phyloP scores from a whole-genome alignment of 164 flowering plant genomes.

The Nelumbo lutea region DNA sequence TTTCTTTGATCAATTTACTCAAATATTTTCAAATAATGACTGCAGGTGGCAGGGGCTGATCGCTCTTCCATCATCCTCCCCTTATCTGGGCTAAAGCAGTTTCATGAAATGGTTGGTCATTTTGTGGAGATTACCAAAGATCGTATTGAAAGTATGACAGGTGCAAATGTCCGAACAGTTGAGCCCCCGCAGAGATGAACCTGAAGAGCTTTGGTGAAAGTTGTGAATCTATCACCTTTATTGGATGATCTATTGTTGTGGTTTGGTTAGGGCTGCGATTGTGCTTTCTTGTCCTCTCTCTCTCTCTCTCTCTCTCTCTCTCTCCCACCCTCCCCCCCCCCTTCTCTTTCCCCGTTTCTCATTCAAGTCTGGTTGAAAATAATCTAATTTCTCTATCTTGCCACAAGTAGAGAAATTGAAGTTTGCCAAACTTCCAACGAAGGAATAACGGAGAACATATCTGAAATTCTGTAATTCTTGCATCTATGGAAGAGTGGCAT shows the following conservation, averaged over 20 bases:
- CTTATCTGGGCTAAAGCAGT: constrained; percentile 82
- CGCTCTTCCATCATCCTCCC: constrained; percentile 96
- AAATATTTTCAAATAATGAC: constrained; percentile 6
- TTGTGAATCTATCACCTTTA: neutral
- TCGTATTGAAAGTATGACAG: constrained; percentile 76
- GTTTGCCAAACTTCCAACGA: constrained; percentile 11
- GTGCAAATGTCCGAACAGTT: constrained; percentile 76
- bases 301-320: too few species aligned
- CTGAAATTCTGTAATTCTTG: constrained; percentile 20
- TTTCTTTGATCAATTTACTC: constrained; percentile 1
- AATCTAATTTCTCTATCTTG: constrained; percentile 17
- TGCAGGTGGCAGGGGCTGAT: constrained; percentile 94
- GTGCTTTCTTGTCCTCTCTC: constrained; percentile 1
- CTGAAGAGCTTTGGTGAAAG: constrained; percentile 7
- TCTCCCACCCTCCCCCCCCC: too few species aligned
- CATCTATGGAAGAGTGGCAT: constrained; percentile 10
- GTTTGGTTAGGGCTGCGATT: constrained; percentile 12
- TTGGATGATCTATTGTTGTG: neutral
- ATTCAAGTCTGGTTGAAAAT: constrained; percentile 18
- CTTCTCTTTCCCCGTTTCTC: neutral
- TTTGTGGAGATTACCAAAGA: constrained; percentile 93
- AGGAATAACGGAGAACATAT: constrained; percentile 13
- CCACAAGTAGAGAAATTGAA: constrained; percentile 18
- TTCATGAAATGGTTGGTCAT: constrained; percentile 87
- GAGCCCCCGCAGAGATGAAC: constrained; percentile 82